Percentiles rank a stretch among this genome's conserved stretches.
phyloP scores from a whole-genome alignment of 805 yeast genomes.

The Tetrapisispora taiwanensis region DNA sequence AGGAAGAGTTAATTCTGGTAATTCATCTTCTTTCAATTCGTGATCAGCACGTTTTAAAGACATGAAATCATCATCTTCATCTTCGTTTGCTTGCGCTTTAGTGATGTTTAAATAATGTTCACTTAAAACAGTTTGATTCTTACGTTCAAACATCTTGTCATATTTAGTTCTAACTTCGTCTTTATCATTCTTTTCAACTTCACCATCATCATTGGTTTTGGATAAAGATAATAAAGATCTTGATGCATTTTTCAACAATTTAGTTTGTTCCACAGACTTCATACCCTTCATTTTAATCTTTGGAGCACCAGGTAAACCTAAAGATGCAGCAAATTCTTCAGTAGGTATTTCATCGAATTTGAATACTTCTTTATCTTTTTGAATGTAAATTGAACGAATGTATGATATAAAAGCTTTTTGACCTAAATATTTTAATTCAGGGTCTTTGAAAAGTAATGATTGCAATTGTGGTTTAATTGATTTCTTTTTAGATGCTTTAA shows the following conservation, averaged over 20 bases:
- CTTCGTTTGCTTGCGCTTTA: constrained; percentile 37
- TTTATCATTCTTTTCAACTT: constrained; percentile 28
- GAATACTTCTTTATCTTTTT: constrained; percentile 80
- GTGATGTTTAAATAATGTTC: constrained; percentile 78
- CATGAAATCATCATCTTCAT: constrained; percentile 63
- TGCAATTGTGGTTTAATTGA: constrained; percentile 77
- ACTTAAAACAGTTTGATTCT: constrained; percentile 83
- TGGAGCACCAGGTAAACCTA: constrained; percentile 96
- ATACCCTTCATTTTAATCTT: constrained; percentile 63
- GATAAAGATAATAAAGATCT: constrained; percentile 53
- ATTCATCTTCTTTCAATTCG: constrained; percentile 49
- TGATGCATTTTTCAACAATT: constrained; percentile 73
- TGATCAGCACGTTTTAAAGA: constrained; percentile 72
- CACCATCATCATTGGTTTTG: constrained; percentile 58
- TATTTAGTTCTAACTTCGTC: constrained; percentile 66
- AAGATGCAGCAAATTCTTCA: constrained; percentile 74
- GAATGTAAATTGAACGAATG: constrained; percentile 72
- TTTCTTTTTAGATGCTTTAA: constrained; percentile 61
- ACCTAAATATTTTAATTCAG: constrained; percentile 84
- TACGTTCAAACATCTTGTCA: constrained; percentile 91
- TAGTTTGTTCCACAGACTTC: constrained; percentile 36
- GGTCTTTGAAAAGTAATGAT: constrained; percentile 81
- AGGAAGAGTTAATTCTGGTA: constrained; percentile 51
- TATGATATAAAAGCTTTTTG: constrained; percentile 94
- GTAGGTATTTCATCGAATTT: constrained; percentile 65